phyloP scores from a whole-genome alignment of 169 alveolate species.

The Fabrea salina region DNA sequence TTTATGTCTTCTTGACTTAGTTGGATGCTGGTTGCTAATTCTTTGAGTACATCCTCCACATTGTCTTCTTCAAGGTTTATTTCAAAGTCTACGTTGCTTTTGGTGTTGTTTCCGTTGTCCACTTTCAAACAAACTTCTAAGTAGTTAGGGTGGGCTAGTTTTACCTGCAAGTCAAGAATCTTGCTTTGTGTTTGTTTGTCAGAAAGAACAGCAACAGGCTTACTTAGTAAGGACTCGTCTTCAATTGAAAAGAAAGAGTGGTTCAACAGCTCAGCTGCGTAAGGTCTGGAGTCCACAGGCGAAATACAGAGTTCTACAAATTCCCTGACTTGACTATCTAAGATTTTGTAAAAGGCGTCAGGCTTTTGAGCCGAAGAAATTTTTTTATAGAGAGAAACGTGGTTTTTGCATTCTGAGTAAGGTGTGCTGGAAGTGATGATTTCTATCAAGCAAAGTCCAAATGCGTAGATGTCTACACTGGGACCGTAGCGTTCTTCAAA shows the following conservation, averaged over 20 bases:
- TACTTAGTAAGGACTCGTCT: no score
- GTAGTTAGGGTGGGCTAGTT: no score
- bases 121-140: no score
- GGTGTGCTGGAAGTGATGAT: conserved; percentile 83
- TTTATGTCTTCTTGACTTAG: no score
- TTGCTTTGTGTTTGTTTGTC: no score
- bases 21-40: neutral
- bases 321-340: conserved; percentile 15
- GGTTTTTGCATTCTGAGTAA: conserved; percentile 83
- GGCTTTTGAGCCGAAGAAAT: conserved; percentile 44
- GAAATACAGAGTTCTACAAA: conserved; percentile 32
- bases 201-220: no score
- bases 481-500: conserved; percentile 89
- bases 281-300: conserved; percentile 13
- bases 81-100: neutral
- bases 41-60: neutral
- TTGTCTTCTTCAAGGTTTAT: neutral
- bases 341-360: neutral
- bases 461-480: conserved; percentile 89
- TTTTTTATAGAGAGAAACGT: conserved; percentile 77
- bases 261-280: neutral
- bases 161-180: no score
- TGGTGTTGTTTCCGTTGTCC: no score
- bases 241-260: neutral
- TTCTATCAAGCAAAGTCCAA: conserved; percentile 90